Conservation (phyloP, 805 yeast genomes). For the Danielozyma ontarioensis region DNA sequence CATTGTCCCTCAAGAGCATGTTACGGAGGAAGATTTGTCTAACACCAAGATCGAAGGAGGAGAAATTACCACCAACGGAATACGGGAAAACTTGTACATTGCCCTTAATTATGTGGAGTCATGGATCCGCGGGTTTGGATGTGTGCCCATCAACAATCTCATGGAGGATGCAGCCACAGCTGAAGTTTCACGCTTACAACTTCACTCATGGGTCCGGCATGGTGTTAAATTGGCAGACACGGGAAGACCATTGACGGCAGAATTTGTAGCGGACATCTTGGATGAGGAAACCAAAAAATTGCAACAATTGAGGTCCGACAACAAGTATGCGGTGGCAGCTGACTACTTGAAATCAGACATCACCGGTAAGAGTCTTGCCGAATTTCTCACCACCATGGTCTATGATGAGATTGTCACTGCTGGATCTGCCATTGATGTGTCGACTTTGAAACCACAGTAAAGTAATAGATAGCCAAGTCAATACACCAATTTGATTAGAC, state of each 20-base stretch:
- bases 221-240: conserved; percentile 10
- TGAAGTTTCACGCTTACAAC: conserved; percentile 16
- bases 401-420: conserved; percentile 13
- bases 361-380: conserved; percentile 12
- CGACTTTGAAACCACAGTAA: conserved; percentile 5
- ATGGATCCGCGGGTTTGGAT: conserved; percentile 17
- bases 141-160: conserved; percentile 17
- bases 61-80: conserved; percentile 11
- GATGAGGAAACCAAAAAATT: conserved; percentile 11
- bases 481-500: no score
- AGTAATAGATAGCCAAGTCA: no score
- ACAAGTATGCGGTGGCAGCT: conserved; percentile 13
- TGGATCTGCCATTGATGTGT: conserved; percentile 9
- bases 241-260: conserved; percentile 9
- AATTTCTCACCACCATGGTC: conserved; percentile 16
- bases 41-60: conserved; percentile 11
- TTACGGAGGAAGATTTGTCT: conserved; percentile 10
- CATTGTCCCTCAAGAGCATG: conserved; percentile 7
- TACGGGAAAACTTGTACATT: conserved; percentile 14
- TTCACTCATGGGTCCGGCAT: conserved; percentile 17
- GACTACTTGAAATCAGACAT: conserved; percentile 13
- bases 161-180: conserved; percentile 23
- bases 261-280: conserved; percentile 6
- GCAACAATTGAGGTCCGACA: conserved; percentile 1
- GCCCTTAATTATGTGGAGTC: conserved; percentile 16